Base-by-base conservation (phyloP, 2,329 filamentous ascomycete genomes). In the Stylonectria norvegica region DNA sequence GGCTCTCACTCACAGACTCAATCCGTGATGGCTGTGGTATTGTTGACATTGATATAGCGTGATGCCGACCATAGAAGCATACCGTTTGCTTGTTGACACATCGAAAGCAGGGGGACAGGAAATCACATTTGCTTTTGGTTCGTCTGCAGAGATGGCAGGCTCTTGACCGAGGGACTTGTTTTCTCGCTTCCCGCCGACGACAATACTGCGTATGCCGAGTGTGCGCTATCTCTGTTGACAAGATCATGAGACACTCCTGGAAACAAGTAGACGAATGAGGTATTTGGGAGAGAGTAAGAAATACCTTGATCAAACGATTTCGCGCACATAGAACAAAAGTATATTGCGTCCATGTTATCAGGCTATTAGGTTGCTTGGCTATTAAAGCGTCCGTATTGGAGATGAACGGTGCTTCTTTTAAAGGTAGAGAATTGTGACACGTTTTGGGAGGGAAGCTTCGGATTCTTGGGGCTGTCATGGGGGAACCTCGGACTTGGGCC, bases 111-210 rank as follows among this genome's bases (percentile, higher is more conserved):
- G 36, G 36, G 8, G 9, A 19, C 16, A 11, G 11, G n/a, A 39
- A 39, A 39, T 39, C 29, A 4, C 36, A 38, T 20, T 39, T 39
- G 36, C 30, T 39, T 20, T 39, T 39, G 4, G 29, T 39, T n/a
- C 17, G 19, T 25, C 29, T 25, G 16, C 36, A 39, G 12, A 22
- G 14, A 10, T 34, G 28, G 20, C 36, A 39, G 16, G 36, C 36
- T 33, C 20, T 33, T 20, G 14, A 20, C 12, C 36, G 15, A 8
- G 36, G 20, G 5, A 22, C 14, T 10, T 28, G 29, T 25, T 33
- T 33, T 17, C 20, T 27, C 5, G 28, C 20, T 19, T 28, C 36
- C 15, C 36, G 29, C 12, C 36, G 36, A 15, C 15, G 36, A 8
- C 36, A 39, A 17, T 39, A 39, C 17, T 39, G 36, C 29, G 19